Evolutionary conservation across 2,329 filamentous ascomycete genomes (phyloP).

Genomic region (Polychaeton citri): DNA sequence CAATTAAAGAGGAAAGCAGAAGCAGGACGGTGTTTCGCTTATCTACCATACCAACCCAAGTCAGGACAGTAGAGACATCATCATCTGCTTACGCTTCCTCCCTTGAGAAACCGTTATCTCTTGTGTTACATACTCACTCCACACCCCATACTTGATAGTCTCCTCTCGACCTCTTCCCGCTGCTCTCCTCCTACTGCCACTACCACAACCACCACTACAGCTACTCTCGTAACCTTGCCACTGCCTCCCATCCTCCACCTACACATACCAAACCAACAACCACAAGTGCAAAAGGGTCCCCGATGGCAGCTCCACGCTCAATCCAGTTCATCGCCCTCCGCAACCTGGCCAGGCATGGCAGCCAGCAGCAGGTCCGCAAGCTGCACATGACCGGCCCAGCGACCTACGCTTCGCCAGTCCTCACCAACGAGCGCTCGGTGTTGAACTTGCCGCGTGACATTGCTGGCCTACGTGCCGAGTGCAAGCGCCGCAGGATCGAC

Average conservation of each 20-base stretch:
- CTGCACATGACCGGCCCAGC: slow-evolving; percentile 49
- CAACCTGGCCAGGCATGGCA: slow-evolving; percentile 25
- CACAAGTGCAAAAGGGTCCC: slow-evolving; percentile 2
- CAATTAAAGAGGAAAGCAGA: too few species aligned
- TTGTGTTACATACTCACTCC: too few species aligned
- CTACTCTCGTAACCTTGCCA: background rate
- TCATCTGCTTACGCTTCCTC: too few species aligned
- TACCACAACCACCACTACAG: too few species aligned
- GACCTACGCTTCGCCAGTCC: slow-evolving; percentile 38
- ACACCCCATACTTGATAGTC: too few species aligned
- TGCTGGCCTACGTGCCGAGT: slow-evolving; percentile 38
- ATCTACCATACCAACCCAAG: too few species aligned
- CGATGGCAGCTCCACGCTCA: slow-evolving; percentile 30
- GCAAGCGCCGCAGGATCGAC: slow-evolving; percentile 35
- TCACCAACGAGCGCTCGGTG: slow-evolving; percentile 37
- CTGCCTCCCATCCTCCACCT: background rate
- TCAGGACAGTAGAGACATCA: too few species aligned
- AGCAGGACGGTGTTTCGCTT: too few species aligned
- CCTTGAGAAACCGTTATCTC: too few species aligned
- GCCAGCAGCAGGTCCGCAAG: slow-evolving; percentile 27
- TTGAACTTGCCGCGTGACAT: slow-evolving; percentile 38
- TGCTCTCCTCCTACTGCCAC: too few species aligned
- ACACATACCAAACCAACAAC: background rate
- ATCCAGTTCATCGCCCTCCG: slow-evolving; percentile 29
- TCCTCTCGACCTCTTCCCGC: too few species aligned